phyloP scores from a whole-genome alignment of 2,329 filamentous ascomycete genomes.

The Xylaria sp. region DNA sequence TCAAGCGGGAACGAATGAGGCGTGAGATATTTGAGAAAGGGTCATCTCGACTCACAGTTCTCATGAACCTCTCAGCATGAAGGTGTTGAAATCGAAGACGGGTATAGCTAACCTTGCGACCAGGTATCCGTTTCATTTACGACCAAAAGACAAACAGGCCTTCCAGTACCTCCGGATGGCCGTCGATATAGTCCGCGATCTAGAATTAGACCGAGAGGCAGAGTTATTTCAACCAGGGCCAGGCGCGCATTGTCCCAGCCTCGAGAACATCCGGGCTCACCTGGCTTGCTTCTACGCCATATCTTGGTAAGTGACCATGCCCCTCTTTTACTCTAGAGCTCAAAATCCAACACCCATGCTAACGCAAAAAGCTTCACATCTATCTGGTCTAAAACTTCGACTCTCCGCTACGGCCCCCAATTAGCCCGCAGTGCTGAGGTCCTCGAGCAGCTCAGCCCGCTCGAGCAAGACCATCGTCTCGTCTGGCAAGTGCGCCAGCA shows the following conservation, averaged over 20 bases:
- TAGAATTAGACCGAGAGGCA: constrained; percentile 43
- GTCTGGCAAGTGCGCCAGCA: constrained; percentile 39
- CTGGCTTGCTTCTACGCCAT: constrained; percentile 41
- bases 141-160: constrained; percentile 46
- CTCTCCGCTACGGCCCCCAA: constrained; percentile 38
- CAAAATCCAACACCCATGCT: neutral
- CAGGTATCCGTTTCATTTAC: constrained; percentile 52
- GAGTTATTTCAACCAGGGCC: constrained; percentile 18
- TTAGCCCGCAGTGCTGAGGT: constrained; percentile 41
- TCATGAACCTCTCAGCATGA: neutral
- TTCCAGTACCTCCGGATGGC: constrained; percentile 50
- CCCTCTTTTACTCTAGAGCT: neutral
- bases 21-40: neutral
- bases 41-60: too few species aligned
- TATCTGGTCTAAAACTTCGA: constrained; percentile 35
- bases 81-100: neutral
- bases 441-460: constrained; percentile 35
- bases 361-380: constrained; percentile 33
- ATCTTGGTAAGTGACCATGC: constrained; percentile 35
- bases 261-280: constrained; percentile 44
- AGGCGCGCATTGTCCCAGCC: constrained; percentile 27
- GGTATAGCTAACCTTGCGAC: neutral
- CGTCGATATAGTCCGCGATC: constrained; percentile 44
- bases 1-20: neutral
- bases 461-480: constrained; percentile 39